phyloP scores from a whole-genome alignment of 306 rosid genomes.

The Medicago arabica region DNA sequence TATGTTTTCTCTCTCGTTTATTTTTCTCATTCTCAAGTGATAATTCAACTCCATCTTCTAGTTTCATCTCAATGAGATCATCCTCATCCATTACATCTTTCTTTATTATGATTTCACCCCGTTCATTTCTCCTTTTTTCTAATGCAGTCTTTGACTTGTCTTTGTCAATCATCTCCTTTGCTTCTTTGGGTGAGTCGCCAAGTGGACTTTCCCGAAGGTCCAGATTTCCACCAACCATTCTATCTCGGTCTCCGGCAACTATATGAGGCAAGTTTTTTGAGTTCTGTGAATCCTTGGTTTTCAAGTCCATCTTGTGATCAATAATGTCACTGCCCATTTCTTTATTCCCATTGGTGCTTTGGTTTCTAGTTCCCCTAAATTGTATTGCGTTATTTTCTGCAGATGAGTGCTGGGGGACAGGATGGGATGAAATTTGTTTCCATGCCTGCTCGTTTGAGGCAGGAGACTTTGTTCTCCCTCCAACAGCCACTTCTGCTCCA shows the following conservation, averaged over 20 bases:
- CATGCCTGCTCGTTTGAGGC: conserved; percentile 58
- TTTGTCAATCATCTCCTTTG: conserved; percentile 60
- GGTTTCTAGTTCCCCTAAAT: conserved; percentile 49
- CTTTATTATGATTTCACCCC: conserved; percentile 53
- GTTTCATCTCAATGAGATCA: conserved; percentile 85
- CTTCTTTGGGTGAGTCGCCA: conserved; percentile 64
- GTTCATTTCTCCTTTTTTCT: conserved; percentile 66
- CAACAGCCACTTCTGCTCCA: conserved; percentile 67
- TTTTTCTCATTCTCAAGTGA: conserved; percentile 75
- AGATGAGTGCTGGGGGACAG: conserved; percentile 38
- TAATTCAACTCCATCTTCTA: conserved; percentile 90
- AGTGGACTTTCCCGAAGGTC: too few relatives aligned
- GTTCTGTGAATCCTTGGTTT: conserved; percentile 56
- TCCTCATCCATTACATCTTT: conserved; percentile 64
- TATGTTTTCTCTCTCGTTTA: conserved; percentile 63
- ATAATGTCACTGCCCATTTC: conserved; percentile 50
- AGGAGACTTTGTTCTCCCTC: conserved; percentile 47
- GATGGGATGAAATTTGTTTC: conserved; percentile 3
- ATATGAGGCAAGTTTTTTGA: conserved; percentile 46
- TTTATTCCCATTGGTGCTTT: conserved; percentile 68
- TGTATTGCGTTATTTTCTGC: conserved; percentile 41
- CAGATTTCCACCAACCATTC: conserved; percentile 23
- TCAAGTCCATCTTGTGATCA: conserved; percentile 62
- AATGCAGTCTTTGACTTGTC: too few relatives aligned
- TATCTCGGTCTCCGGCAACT: background rate